phyloP scores from a whole-genome alignment of 805 yeast species.

The Saturnispora ahearnii region DNA sequence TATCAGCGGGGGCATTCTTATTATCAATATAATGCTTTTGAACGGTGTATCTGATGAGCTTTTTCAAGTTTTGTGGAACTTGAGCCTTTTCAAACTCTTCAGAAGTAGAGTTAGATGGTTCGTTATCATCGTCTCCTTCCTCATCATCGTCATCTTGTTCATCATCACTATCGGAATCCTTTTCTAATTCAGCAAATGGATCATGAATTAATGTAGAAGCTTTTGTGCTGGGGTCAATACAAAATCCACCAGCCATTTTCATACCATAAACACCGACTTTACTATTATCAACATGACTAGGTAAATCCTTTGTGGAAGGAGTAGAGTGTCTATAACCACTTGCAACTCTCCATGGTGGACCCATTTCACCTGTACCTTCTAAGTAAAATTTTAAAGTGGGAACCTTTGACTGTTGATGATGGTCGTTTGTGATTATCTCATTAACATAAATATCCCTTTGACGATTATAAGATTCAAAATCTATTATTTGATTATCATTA shows the following conservation, averaged over 20 bases:
- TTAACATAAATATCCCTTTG: neutral
- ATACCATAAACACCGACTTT: constrained; percentile 16
- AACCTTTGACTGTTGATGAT: neutral
- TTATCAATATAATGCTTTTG: constrained; percentile 41
- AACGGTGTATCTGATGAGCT: constrained; percentile 43
- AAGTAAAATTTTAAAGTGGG: constrained; percentile 20
- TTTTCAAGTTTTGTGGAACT: constrained; percentile 44
- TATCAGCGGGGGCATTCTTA: constrained; percentile 14
- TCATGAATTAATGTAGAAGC: constrained; percentile 3
- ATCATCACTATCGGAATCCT: neutral
- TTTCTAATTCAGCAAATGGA: constrained; percentile 9
- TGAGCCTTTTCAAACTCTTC: constrained; percentile 26
- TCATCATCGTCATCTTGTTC: constrained; percentile 3
- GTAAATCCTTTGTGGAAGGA: constrained; percentile 34
- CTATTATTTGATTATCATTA: constrained; percentile 12
- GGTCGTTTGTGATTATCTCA: neutral
- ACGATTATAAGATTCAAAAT: constrained; percentile 18
- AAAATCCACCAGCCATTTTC: constrained; percentile 15
- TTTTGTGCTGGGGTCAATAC: constrained; percentile 1
- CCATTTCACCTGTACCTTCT: constrained; percentile 36
- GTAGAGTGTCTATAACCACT: constrained; percentile 35
- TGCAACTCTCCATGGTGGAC: constrained; percentile 45
- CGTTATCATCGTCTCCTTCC: constrained; percentile 2
- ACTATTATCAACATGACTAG: constrained; percentile 12
- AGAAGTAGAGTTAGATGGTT: neutral